Evolutionary conservation across 192 early-diverging fungal species (phyloP).

Genomic region (Lunasporangiospora selenospora): DNA sequence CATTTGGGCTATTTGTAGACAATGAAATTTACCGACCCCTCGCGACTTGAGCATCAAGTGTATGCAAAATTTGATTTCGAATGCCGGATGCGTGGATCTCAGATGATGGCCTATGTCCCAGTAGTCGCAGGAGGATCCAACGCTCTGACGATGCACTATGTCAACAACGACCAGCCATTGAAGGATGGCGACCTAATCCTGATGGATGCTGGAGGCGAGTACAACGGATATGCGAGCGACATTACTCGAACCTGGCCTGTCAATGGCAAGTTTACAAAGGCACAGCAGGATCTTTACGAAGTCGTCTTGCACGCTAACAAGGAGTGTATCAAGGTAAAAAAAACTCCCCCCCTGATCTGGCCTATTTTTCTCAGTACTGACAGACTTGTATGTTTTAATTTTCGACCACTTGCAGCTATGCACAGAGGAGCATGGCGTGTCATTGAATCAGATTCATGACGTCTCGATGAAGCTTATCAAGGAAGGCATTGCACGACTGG

Average conservation of each 20-base stretch:
- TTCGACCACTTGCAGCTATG: constrained; percentile 48
- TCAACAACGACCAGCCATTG: constrained; percentile 78
- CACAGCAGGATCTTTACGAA: constrained; percentile 86
- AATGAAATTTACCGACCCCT: constrained; percentile 78
- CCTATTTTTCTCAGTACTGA: too few species aligned
- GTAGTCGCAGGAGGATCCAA: constrained; percentile 94
- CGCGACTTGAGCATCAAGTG: constrained; percentile 76
- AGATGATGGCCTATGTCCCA: constrained; percentile 89
- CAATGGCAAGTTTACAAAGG: constrained; percentile 79
- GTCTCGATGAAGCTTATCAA: constrained; percentile 72
- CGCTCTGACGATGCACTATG: constrained; percentile 95
- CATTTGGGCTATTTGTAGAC: constrained; percentile 35
- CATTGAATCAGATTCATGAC: constrained; percentile 87
- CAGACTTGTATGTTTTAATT: not conserved
- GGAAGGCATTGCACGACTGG: constrained; percentile 73
- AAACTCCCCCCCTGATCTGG: not conserved
- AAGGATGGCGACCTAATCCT: constrained; percentile 84
- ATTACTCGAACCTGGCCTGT: constrained; percentile 96
- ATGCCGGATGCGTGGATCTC: constrained; percentile 64
- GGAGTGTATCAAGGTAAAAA: constrained; percentile 78
- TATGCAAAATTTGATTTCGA: constrained; percentile 80
- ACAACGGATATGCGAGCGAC: constrained; percentile 89
- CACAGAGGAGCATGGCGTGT: constrained; percentile 57
- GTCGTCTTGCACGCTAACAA: constrained; percentile 86
- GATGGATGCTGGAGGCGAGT: constrained; percentile 92